A percentile compares a stretch with the other conserved stretches of the same genome.
Evolutionary conservation across 352 stramenopile species (phyloP).

Genomic region (Phytophthora megakarya): DNA sequence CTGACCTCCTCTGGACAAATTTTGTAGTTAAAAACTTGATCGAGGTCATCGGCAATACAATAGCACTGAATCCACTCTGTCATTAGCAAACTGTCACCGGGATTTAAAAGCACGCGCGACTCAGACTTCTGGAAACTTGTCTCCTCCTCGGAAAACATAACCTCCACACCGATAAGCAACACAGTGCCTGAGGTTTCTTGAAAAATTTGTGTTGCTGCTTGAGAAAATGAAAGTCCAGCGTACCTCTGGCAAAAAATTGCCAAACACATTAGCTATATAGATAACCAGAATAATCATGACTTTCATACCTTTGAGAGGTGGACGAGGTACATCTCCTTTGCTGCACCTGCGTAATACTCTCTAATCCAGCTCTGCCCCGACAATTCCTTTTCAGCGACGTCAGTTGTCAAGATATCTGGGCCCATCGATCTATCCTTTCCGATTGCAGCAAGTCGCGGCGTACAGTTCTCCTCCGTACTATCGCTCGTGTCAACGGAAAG

Average conservation of each 20-base stretch:
- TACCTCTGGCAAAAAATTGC: conserved; percentile 52
- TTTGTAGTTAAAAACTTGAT: conserved; percentile 61
- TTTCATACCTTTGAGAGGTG: conserved; percentile 64
- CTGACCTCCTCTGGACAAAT: conserved; percentile 59
- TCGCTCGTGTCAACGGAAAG: conserved; percentile 62
- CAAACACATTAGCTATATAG: too few relatives aligned
- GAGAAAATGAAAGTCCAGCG: conserved; percentile 67
- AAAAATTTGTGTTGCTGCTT: conserved; percentile 66
- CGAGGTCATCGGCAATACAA: conserved; percentile 84
- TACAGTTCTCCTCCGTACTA: conserved; percentile 13
- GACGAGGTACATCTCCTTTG: conserved; percentile 88
- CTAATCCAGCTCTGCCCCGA: conserved; percentile 52
- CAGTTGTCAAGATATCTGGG: conserved; percentile 24
- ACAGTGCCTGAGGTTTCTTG: conserved; percentile 66
- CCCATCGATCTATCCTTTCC: conserved; percentile 40
- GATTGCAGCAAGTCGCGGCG: conserved; percentile 18
- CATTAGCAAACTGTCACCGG: conserved; percentile 74
- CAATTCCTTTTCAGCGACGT: conserved; percentile 22
- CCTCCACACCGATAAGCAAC: conserved; percentile 80
- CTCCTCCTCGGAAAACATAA: conserved; percentile 60
- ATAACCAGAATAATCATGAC: neutral
- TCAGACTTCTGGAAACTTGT: conserved; percentile 36
- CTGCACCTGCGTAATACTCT: conserved; percentile 79
- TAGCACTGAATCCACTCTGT: conserved; percentile 84
- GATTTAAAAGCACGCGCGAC: conserved; percentile 79